Base-by-base conservation (phyloP, 768 basidiomycete species). In the Agrocybe chaxingu region DNA sequence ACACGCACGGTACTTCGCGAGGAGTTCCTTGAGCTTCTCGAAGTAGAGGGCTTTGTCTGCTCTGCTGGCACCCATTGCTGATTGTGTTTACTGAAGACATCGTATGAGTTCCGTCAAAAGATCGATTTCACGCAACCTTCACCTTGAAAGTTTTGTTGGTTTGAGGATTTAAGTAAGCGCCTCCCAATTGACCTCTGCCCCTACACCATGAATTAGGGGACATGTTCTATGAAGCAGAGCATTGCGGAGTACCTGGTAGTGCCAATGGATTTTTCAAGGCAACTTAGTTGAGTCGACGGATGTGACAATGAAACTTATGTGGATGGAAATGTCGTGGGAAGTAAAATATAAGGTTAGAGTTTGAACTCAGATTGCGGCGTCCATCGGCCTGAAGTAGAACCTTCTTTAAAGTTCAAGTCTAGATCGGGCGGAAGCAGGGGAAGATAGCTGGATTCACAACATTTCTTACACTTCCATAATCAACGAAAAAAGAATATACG, bases 251-350 rank as follows among this genome's bases (percentile, higher is more conserved):
- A 86, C 88, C 87, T 76, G 70, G 62, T 71, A 65, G 89, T 89
- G 88, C 76, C 89, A 92, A 91, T 75, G 90, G 90, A 91, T 92
- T 79, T 92, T 92, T 92, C 84, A 92, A 92, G 90, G 89, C 88
- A 75, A 69, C 69, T 24, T 72, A 64, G 68, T 69, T 60, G 62
- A 62, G 59, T 24, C 24, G 24, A 24, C 55, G 61, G 52, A 48
- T 54, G 52, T 54, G 54, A 55, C 56, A 51, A 58, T 46, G 45
- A 61, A 62, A 57, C 55, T 69, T 71, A 52, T 74, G 74, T 72
- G 67, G 66, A 70, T 65, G 41, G 33, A 10, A 30, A 7, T 35
- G 42, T 42, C 64, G 69, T 70, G 65, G 50, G 69, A 68, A 67
- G 32, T 16, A 16, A 16, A 30, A 16, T 58, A 54, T 68, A 73